These are phyloP conservation scores for Murraya paniculata DNA, from an alignment of 345 rosid species.

Conservation along the genomic window DNA sequence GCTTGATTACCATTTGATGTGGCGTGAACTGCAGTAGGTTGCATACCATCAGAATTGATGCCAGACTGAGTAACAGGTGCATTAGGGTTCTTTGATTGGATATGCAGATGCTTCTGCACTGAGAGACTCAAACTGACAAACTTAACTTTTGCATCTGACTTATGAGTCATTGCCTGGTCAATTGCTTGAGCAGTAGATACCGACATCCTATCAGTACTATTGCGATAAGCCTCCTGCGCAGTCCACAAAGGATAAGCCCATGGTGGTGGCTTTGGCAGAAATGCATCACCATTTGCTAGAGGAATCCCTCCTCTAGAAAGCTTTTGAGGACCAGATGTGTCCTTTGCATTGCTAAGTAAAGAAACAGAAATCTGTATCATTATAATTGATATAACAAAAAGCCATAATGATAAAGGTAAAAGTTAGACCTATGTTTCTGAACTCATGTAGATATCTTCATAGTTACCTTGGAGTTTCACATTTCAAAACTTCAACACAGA, in stretches of 20 bases:
- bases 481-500: constrained; percentile 87
- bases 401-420: background rate
- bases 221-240: constrained; percentile 90
- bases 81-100: constrained; percentile 24
- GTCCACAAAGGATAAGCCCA: constrained; percentile 99
- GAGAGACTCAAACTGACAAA: constrained; percentile 65
- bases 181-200: constrained; percentile 93
- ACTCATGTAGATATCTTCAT: background rate
- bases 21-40: constrained; percentile 14
- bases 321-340: constrained; percentile 68
- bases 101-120: constrained; percentile 43
- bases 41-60: constrained; percentile 10
- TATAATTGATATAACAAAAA: background rate
- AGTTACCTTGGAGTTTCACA: constrained; percentile 73
- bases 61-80: constrained; percentile 22
- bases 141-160: constrained; percentile 69
- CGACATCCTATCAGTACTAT: constrained; percentile 97
- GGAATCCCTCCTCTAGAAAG: constrained; percentile 98
- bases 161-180: constrained; percentile 97
- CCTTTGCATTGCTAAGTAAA: constrained; percentile 59
- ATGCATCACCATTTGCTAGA: constrained; percentile 95
- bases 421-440: background rate
- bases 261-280: constrained; percentile 95
- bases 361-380: constrained; percentile 19
- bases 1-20: constrained; percentile 14